Conservation (phyloP, 1,284 basidiomycete species). For the Malassezia dermatis region DNA sequence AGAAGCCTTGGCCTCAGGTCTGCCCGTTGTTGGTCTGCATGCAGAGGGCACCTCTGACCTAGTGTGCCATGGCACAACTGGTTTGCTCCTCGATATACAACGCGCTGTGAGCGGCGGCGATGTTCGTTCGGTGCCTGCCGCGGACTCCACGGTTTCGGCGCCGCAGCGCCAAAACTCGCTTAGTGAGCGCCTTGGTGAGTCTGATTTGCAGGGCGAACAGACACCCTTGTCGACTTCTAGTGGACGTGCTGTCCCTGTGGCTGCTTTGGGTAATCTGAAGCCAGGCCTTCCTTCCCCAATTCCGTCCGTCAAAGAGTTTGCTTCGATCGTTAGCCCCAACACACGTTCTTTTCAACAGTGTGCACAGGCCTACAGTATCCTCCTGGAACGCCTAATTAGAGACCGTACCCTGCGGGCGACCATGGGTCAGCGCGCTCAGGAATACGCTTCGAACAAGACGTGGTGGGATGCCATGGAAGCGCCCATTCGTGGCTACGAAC, state of each 20-base stretch:
- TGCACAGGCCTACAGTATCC: constrained; percentile 50
- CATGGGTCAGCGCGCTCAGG: constrained; percentile 50
- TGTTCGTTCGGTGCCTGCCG: neutral
- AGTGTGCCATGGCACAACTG: constrained; percentile 51
- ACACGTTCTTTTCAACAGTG: constrained; percentile 47
- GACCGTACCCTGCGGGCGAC: constrained; percentile 47
- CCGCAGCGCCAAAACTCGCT: neutral
- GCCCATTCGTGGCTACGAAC: constrained; percentile 53
- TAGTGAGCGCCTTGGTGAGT: neutral
- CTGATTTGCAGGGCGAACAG: neutral
- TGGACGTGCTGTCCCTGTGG: neutral
- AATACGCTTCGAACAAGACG: constrained; percentile 50
- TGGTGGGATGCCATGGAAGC: constrained; percentile 56
- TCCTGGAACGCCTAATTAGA: constrained; percentile 49
- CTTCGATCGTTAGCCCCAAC: constrained; percentile 41
- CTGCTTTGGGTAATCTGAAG: constrained; percentile 1
- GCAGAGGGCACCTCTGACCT: constrained; percentile 56
- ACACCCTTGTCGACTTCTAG: neutral
- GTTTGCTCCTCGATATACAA: constrained; percentile 47
- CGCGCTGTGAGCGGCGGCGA: neutral
- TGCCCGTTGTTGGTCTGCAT: constrained; percentile 55
- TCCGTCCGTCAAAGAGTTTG: constrained; percentile 33
- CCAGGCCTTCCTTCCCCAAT: constrained; percentile 24
- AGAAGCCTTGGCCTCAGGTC: constrained; percentile 54
- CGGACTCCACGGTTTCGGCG: neutral